Conservation (phyloP, 345 rosid genomes). For the Orychophragmus violaceus region DNA sequence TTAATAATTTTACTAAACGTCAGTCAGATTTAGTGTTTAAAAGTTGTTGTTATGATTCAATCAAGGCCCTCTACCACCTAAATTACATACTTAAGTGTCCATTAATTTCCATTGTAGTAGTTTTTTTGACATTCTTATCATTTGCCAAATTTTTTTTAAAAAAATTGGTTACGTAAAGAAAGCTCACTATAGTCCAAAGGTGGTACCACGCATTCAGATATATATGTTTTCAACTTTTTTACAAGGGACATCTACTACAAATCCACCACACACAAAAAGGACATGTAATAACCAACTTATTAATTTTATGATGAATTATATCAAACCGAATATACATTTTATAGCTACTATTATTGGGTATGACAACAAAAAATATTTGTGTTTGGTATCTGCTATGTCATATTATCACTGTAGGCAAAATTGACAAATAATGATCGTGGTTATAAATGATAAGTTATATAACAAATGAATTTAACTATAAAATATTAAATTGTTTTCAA, state of each 20-base stretch:
- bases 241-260: neutral
- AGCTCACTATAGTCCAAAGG: neutral
- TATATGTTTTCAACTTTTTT: neutral
- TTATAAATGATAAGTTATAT: neutral
- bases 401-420: neutral
- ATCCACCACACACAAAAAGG: neutral
- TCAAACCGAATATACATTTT: neutral
- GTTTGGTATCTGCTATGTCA: neutral
- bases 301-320: neutral
- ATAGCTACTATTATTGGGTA: neutral
- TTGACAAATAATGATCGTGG: neutral
- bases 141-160: neutral
- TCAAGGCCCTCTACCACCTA: neutral
- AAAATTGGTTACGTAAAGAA: neutral
- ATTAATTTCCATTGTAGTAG: neutral
- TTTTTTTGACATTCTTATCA: neutral
- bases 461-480: neutral
- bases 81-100: neutral
- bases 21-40: neutral
- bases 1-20: neutral
- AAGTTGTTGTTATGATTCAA: neutral
- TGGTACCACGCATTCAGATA: neutral
- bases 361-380: neutral
- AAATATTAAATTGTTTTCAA: too few relatives aligned
- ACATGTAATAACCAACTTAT: neutral